These are phyloP conservation scores for Nannochloropsis oceanica DNA, from an alignment of 108 stramenopile genomes.

Conservation along the genomic window DNA sequence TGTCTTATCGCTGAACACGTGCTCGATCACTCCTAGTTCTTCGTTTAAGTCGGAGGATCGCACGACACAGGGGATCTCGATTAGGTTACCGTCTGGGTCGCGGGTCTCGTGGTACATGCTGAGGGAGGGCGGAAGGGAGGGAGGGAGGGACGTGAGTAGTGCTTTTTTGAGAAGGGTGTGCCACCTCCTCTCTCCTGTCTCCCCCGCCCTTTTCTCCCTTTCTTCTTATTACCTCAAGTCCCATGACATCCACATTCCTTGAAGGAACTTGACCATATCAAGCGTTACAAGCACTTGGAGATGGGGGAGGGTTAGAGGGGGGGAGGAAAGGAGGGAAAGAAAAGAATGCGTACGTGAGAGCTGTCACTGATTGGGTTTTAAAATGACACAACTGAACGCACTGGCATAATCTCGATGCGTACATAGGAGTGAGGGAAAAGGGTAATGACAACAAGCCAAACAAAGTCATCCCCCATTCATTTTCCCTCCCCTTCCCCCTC, in stretches of 20 bases:
- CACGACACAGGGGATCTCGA: slow-evolving; percentile 27
- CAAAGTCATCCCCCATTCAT: neutral
- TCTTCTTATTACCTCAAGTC: neutral
- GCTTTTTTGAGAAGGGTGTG: too few species aligned
- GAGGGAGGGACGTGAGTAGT: neutral
- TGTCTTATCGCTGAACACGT: slow-evolving; percentile 65
- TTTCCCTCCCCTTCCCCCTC: neutral
- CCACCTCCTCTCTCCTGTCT: neutral
- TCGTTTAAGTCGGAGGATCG: slow-evolving; percentile 31
- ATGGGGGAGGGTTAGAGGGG: neutral
- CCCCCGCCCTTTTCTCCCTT: neutral
- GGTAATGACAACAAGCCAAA: too few species aligned
- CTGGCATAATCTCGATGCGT: neutral
- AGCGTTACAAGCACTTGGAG: slow-evolving; percentile 23
- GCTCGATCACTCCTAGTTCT: slow-evolving; percentile 81
- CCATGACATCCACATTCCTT: slow-evolving; percentile 3
- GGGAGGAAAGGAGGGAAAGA: slow-evolving; percentile 34
- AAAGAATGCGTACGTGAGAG: neutral
- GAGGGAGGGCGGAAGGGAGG: neutral
- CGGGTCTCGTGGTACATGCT: slow-evolving; percentile 32
- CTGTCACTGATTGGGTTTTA: neutral
- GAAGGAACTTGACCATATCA: slow-evolving; percentile 32
- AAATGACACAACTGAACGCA: neutral
- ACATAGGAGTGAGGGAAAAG: neutral
- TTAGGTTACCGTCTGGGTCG: slow-evolving; percentile 8